Percentiles rank a stretch among this genome's conserved stretches.
These are phyloP conservation scores for Talaromyces verruculosus DNA, from an alignment of 2,329 filamentous ascomycete genomes.

Conservation along the genomic window DNA sequence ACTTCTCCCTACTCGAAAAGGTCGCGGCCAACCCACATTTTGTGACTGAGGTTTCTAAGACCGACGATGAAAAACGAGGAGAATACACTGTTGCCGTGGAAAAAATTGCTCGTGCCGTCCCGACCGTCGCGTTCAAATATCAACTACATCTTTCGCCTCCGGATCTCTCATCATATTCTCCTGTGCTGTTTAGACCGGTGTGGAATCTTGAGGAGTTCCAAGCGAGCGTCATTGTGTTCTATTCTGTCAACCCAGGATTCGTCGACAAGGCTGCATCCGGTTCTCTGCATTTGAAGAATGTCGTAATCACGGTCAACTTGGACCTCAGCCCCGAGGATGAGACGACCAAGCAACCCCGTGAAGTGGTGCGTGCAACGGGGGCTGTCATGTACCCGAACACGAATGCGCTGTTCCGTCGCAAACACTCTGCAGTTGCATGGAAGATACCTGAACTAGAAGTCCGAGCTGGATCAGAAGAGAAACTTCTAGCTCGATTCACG, in stretches of 20 bases:
- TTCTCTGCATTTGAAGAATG: slow-evolving; percentile 66
- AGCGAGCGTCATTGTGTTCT: slow-evolving; percentile 80
- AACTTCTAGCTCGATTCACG: slow-evolving; percentile 79
- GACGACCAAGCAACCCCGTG: slow-evolving; percentile 48
- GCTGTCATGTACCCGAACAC: slow-evolving; percentile 50
- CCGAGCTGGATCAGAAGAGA: slow-evolving; percentile 59
- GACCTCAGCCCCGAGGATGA: slow-evolving; percentile 42
- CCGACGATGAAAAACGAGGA: slow-evolving; percentile 63
- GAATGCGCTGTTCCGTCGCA: slow-evolving; percentile 48
- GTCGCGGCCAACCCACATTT: slow-evolving; percentile 94
- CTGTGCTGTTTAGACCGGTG: slow-evolving; percentile 68
- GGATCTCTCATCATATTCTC: slow-evolving; percentile 61
- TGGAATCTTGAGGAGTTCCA: slow-evolving; percentile 87
- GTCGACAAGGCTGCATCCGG: slow-evolving; percentile 41
- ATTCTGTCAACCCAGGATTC: slow-evolving; percentile 76
- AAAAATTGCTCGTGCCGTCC: slow-evolving; percentile 64
- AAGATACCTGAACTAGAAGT: slow-evolving; percentile 52
- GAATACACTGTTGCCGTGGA: slow-evolving; percentile 76
- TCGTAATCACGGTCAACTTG: slow-evolving; percentile 65
- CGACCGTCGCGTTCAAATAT: slow-evolving; percentile 85
- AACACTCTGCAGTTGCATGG: slow-evolving; percentile 49
- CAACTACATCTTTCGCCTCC: slow-evolving; percentile 71
- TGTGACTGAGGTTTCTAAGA: slow-evolving; percentile 61
- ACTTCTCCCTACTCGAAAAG: slow-evolving; percentile 83
- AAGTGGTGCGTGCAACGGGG: slow-evolving; percentile 42